Evolutionary conservation across 2,329 filamentous ascomycete species (phyloP).

Genomic region (Juglanconis oblonga): DNA sequence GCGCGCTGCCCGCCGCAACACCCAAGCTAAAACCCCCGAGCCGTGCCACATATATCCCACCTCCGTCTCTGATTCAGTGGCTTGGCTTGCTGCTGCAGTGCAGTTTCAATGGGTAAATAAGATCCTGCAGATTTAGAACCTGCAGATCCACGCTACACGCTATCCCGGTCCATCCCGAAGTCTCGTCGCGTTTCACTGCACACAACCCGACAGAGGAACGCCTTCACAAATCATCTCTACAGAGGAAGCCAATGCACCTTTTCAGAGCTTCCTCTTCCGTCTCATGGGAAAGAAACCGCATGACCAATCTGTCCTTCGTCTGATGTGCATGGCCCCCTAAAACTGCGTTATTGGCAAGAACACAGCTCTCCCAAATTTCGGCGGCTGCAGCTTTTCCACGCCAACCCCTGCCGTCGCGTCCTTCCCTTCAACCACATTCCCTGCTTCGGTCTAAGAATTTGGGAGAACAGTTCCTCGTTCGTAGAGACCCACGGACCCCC

Average conservation of each 20-base stretch:
- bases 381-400: conserved; percentile 6
- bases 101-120: neutral
- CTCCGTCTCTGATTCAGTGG: neutral
- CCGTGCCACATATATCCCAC: neutral
- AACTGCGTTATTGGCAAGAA: neutral
- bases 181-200: too few species aligned
- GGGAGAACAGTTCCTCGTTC: neutral
- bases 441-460: neutral
- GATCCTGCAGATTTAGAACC: too few species aligned
- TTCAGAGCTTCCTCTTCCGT: too few species aligned
- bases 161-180: too few species aligned
- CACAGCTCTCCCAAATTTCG: neutral
- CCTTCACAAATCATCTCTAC: too few species aligned
- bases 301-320: neutral
- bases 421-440: conserved; percentile 2
- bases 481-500: neutral
- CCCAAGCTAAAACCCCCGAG: neutral
- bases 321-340: neutral
- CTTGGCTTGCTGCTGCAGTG: neutral
- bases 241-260: too few species aligned
- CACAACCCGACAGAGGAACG: too few species aligned
- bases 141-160: too few species aligned
- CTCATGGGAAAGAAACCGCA: neutral
- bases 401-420: conserved; percentile 13
- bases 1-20: too few species aligned